Evolutionary conservation across 345 rosid genomes (phyloP).

Genomic region (Hibiscus syriacus): DNA sequence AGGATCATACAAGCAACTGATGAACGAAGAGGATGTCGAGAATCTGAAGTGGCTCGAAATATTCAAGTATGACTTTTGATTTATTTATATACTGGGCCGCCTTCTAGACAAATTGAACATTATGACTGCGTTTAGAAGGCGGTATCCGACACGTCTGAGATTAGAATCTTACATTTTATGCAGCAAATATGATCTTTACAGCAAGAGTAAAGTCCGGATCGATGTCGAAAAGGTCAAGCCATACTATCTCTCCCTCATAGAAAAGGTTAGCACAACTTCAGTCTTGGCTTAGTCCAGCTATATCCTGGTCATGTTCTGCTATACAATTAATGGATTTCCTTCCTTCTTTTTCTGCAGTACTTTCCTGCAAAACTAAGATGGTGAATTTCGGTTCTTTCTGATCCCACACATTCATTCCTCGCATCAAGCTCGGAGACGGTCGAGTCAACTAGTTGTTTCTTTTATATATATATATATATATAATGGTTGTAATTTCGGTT

Average conservation of each 20-base stretch:
- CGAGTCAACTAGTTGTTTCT: not conserved
- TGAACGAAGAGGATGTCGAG: slow-evolving; percentile 53
- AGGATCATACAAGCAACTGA: slow-evolving; percentile 46
- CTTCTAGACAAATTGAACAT: not conserved
- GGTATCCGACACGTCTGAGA: no score
- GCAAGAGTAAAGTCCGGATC: no score
- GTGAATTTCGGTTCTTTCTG: not conserved
- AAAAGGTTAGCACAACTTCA: slow-evolving; percentile 26
- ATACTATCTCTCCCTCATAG: no score
- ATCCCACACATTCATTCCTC: no score
- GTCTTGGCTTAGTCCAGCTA: not conserved
- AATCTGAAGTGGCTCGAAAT: slow-evolving; percentile 53
- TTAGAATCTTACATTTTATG: not conserved
- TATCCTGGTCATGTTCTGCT: not conserved
- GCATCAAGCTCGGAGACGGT: not conserved
- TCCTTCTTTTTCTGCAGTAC: slow-evolving; percentile 23
- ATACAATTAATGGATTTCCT: not conserved
- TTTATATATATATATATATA: no score
- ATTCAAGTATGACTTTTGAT: slow-evolving; percentile 38
- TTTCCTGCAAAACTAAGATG: slow-evolving; percentile 31
- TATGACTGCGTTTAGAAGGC: no score
- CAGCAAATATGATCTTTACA: no score
- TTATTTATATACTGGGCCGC: not conserved
- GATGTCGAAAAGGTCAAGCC: no score
- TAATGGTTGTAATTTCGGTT: not conserved